Base-by-base conservation (phyloP, 257 asterid species). In the Solanum piurae region DNA sequence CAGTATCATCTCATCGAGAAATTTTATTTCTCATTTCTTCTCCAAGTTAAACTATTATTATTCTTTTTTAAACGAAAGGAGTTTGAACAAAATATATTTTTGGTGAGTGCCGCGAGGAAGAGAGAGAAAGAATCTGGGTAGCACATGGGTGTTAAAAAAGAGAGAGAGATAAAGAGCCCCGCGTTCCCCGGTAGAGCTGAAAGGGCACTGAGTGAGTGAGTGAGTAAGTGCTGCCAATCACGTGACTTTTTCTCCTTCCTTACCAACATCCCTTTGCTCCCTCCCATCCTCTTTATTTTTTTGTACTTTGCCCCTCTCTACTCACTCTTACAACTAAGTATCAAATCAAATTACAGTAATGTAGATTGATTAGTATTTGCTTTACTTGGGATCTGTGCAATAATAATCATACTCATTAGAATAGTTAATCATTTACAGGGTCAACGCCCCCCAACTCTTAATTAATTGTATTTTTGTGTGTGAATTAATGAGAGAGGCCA, bases 141-240 rank as follows among this genome's bases (percentile, higher is more conserved):
- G 69, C 85, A 49, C 69, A 80, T 80, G 38, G 84, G 14, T 1
- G 1, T 18, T 7, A 12, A 38, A 38, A 38, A 75, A 38, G 13
- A 38, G 21, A 76, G 27, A 27, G 25, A 27, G 29, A 29, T 4
- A 27, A 34, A 82, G 36, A 31, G 85, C 36, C 69, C 85, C 69
- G 85, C 85, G 85, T 80, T 80, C 85, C 69, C 42, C 85, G 44
- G 85, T 82, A 20, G 4, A 82, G 40, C 40, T 82, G 85, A 82
- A 82, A 49, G 69, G 85, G 44, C 85, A 49, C 69, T 82, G 62
- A 29, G 18, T 25, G 6, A 49, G 6, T 29, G 29, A 29, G 29
- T 29, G 29, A 29, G 29, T 29, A 29, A 49, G 69, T 49, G 31
- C 29, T 82, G 44, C 44, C 20, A 82, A 49, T 82, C 69, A 82